phyloP scores from a whole-genome alignment of 1,139 yeast genomes.

The Geotrichum reessii region DNA sequence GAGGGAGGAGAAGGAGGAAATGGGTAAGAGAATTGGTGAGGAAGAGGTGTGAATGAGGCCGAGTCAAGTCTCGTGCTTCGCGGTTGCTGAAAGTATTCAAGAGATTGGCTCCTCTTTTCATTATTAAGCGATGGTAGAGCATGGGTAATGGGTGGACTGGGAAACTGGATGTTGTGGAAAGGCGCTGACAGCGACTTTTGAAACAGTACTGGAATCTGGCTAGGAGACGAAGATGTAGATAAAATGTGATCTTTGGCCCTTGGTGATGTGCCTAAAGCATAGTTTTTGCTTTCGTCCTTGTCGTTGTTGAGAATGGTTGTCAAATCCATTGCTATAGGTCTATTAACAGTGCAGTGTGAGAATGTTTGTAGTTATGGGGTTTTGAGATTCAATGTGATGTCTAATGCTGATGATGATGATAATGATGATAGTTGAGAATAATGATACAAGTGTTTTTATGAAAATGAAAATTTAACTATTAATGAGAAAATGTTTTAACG shows the following conservation, averaged over 20 bases:
- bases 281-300: not conserved
- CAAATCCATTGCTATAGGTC: slow-evolving; percentile 21
- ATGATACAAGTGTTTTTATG: not conserved
- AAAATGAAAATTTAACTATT: not conserved
- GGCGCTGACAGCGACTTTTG: not conserved
- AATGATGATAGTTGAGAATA: not conserved
- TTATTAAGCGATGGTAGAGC: not conserved
- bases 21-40: slow-evolving; percentile 5
- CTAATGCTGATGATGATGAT: not conserved
- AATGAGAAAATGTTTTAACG: not conserved
- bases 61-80: slow-evolving; percentile 7
- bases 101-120: not conserved
- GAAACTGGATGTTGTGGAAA: slow-evolving; percentile 4
- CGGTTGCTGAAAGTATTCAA: slow-evolving; percentile 12
- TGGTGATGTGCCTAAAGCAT: not conserved
- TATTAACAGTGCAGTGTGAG: not conserved
- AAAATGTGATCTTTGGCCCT: not conserved
- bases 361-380: not conserved
- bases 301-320: slow-evolving; percentile 23
- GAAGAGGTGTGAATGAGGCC: not conserved
- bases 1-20: slow-evolving; percentile 16
- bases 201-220: not conserved
- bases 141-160: slow-evolving; percentile 13
- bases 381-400: not conserved
- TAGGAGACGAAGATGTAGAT: not conserved